Evolutionary conservation across 768 basidiomycete species (phyloP), one percentile per base, ranked within the genome.

Genomic region (Pleurotus tuber-regium): DNA sequence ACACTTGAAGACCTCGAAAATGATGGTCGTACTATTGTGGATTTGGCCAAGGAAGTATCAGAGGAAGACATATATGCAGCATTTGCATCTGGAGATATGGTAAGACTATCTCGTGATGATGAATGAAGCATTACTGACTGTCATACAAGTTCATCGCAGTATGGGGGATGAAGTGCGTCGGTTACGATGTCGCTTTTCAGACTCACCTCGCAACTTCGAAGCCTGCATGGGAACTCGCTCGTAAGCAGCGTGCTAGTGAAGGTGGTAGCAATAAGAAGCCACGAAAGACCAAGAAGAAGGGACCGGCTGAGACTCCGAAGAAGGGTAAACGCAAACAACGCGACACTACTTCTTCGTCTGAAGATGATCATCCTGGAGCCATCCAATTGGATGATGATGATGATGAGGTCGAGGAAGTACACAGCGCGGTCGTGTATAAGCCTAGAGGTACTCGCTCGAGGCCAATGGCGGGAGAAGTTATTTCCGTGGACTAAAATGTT

Each of bases 151-250:
- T 46, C 18, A 59, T 76, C 21, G 60, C 59, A 1, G 67, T 71
- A 1, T 72, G 69, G 67, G 67, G 65, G 0, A 63, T 74, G 68
- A 68, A 73, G 51, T 75, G 74, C 43, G 61, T 73, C 14, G 71
- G 63, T 2, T 75, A 75, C 40, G 70, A 75, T 41, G 56, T 57
- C 4, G 55, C 64, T 0, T 71, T 75, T 42, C 73, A 74, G 51
- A 51, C 52, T 9, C 58, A 64, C 4, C 51, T 62, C 12, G 35
- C 9, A 14, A 19, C 35, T 16, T 16, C n/a, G 12, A n/a, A 38
- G 12, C n/a, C 35, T 2, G 35, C 14, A 33, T 9, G n/a, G n/a
- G n/a, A n/a, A n/a, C n/a, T n/a, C n/a, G n/a, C n/a, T n/a, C n/a
- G n/a, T n/a, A n/a, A 10, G 35, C 35, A 38, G 35, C 12, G 35